Percentiles rank a stretch among this genome's conserved stretches.
Conservation (phyloP, 805 yeast species). For the Myxozyma neotropica region DNA sequence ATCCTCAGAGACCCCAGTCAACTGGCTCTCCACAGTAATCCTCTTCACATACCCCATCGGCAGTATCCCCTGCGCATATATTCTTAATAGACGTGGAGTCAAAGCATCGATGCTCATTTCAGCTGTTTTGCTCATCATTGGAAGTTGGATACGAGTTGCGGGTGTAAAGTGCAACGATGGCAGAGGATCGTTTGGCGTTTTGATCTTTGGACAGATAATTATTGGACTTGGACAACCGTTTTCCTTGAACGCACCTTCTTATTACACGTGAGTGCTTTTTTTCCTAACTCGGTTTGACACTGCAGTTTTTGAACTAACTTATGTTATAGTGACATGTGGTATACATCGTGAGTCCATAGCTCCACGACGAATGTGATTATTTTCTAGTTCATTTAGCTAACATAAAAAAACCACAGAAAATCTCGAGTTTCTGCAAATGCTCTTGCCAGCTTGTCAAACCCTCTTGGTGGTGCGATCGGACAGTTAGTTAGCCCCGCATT, state of each 20-base stretch:
- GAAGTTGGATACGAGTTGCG: constrained; percentile 42
- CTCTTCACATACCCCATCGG: constrained; percentile 39
- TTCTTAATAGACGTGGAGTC: constrained; percentile 36
- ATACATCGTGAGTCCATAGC: constrained; percentile 33
- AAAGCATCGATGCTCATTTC: constrained; percentile 36
- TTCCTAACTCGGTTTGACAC: neutral
- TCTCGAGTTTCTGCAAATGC: constrained; percentile 45
- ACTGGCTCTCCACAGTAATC: constrained; percentile 43
- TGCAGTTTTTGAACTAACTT: neutral
- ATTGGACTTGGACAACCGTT: constrained; percentile 44
- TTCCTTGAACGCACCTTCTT: constrained; percentile 40
- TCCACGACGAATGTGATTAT: no score
- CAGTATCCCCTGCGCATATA: constrained; percentile 38
- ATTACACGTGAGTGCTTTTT: constrained; percentile 34
- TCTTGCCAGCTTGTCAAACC: constrained; percentile 42
- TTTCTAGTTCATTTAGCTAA: no score
- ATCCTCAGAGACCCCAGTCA: constrained; percentile 38
- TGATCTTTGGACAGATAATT: constrained; percentile 43
- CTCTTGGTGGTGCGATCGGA: constrained; percentile 44
- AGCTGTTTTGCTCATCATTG: constrained; percentile 37
- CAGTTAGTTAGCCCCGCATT: constrained; percentile 42
- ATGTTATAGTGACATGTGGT: constrained; percentile 39
- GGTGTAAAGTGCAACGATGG: constrained; percentile 35
- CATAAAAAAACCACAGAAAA: no score
- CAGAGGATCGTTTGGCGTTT: constrained; percentile 36